Conservation (phyloP, 1,284 basidiomycete species). For the Rhodotorula sp. region DNA sequence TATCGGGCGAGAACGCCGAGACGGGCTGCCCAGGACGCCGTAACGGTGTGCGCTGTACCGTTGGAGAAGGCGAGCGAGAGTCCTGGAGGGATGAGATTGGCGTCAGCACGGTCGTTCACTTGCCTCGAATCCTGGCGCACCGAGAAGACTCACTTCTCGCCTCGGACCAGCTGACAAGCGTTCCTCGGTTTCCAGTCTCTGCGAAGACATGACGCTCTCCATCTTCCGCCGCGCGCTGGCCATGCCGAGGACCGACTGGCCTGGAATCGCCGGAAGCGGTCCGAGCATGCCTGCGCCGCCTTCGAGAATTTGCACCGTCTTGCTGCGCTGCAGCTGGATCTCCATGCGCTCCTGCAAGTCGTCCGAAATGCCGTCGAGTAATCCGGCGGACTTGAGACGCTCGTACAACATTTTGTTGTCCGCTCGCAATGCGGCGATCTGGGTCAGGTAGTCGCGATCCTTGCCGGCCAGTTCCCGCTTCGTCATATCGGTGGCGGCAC, state of each 20-base stretch:
- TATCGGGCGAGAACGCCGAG: conserved; percentile 7
- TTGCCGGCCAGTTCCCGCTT: conserved; percentile 69
- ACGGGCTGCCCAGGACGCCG: background rate
- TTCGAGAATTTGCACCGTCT: conserved; percentile 81
- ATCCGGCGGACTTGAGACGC: conserved; percentile 80
- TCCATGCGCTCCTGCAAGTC: conserved; percentile 76
- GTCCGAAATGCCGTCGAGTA: conserved; percentile 77
- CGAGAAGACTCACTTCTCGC: background rate
- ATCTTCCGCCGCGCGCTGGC: conserved; percentile 38
- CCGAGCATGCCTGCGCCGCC: background rate
- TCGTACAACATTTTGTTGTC: conserved; percentile 92
- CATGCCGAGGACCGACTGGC: conserved; percentile 48
- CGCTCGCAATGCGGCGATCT: conserved; percentile 80
- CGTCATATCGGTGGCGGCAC: conserved; percentile 65
- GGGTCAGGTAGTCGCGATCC: conserved; percentile 78
- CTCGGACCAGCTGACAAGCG: conserved; percentile 53
- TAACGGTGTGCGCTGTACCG: conserved; percentile 10
- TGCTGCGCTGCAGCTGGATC: conserved; percentile 76
- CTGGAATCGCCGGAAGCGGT: conserved; percentile 45
- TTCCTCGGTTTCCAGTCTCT: conserved; percentile 67
- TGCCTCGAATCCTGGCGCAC: too few relatives aligned
- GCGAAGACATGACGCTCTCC: conserved; percentile 14
- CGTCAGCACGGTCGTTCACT: background rate
- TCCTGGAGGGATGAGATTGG: background rate
- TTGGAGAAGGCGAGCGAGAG: conserved; percentile 9